Evolutionary conservation across 2,329 filamentous ascomycete species (phyloP), one percentile per base, ranked within the genome.

Genomic region (Penicillium sclerotigenum): DNA sequence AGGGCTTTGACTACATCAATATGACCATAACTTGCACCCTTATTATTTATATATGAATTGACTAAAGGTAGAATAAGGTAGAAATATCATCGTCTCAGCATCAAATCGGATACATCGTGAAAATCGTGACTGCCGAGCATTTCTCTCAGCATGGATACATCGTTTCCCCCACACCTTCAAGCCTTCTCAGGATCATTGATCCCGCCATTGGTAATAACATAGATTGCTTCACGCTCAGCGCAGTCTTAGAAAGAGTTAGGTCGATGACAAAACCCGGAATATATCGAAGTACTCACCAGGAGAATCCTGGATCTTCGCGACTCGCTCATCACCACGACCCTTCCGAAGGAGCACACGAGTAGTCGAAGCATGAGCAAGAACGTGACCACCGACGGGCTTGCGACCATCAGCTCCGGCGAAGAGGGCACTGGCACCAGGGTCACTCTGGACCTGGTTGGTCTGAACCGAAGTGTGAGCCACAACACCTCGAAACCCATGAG

Each of bases 401-500:
- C 85, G 80, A 43, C 86, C 86, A 73, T 88, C 86, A 54, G 83
- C 85, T 60, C 85, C 81, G 48, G 85, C 83, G 67, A 88, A 88
- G 11, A 88, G 76, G 43, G 86, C 83, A 69, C 80, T 87, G 11
- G 86, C 86, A 58, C 86, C 86, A 14, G 86, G 86, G 63, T 88
- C 86, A 56, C 83, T 87, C 73, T 88, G 86, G 34, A 89, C 86
- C 73, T 89, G 86, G 61, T 88, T 89, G 51, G 86, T 88, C 83
- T 83, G 28, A 9, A 10, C 16, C 14, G 20, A 50, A 26, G 56
- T 47, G 28, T 58, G 26, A 58, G 47, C 24, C 18, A 47, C 57
- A 36, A 33, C n/a, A 38, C 34, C n/a, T 26, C 53, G 24, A 22
- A 41, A 29, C 28, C 20, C n/a, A 50, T 10, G 22, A 29, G 26